Conservation (phyloP, 208 protist genomes). For the Tritrichomonas foetus region DNA sequence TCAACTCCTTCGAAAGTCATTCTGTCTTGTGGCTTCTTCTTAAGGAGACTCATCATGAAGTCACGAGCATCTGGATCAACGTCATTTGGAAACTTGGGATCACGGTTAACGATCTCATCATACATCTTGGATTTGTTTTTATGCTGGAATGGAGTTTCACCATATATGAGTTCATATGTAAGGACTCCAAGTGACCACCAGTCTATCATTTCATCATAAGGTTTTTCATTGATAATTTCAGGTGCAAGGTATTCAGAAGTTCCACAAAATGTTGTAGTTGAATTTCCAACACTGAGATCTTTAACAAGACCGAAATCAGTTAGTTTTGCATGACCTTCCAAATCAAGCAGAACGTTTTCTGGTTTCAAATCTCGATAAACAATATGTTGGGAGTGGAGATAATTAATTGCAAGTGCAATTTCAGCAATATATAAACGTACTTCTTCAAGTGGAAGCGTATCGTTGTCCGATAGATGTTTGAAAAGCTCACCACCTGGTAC, state of each 20-base stretch:
- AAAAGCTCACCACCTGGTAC: not conserved
- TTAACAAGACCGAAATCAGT: slow-evolving; percentile 50
- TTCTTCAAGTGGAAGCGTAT: not conserved
- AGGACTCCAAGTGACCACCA: slow-evolving; percentile 16
- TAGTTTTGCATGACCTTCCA: slow-evolving; percentile 45
- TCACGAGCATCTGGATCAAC: not conserved
- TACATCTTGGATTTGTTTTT: not conserved
- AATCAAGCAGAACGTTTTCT: slow-evolving; percentile 51
- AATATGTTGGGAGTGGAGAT: slow-evolving; percentile 46
- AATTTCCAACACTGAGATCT: not conserved
- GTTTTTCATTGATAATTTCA: not conserved
- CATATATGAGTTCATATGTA: not conserved
- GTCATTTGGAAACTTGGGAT: not conserved
- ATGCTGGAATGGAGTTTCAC: not conserved
- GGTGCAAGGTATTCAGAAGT: slow-evolving; percentile 7
- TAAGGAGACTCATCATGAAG: not conserved
- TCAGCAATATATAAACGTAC: slow-evolving; percentile 17
- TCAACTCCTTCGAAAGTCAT: not conserved
- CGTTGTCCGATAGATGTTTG: not conserved
- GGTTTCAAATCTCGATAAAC: slow-evolving; percentile 52
- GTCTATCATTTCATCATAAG: not conserved
- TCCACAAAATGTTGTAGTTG: slow-evolving; percentile 8
- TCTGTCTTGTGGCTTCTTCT: not conserved
- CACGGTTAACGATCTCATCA: not conserved
- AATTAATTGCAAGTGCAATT: slow-evolving; percentile 1